phyloP scores from a whole-genome alignment of 2,329 filamentous ascomycete species.

The Colletotrichum truncatum region DNA sequence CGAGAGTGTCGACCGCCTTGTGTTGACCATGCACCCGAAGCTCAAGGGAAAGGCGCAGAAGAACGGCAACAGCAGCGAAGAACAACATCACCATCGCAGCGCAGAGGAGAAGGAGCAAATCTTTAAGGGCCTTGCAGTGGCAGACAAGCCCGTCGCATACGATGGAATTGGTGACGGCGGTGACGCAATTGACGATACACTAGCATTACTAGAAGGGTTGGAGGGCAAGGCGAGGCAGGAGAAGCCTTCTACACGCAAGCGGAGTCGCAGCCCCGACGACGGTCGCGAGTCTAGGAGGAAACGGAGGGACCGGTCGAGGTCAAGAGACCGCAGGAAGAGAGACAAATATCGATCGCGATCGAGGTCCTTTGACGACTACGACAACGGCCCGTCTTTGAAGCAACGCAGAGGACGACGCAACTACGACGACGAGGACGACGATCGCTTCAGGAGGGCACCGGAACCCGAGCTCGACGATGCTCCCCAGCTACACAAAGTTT shows the following conservation, averaged over 20 bases:
- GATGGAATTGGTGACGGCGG: slow-evolving; percentile 48
- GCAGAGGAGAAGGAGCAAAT: slow-evolving; percentile 80
- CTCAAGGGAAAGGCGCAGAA: slow-evolving; percentile 69
- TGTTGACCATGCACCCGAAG: slow-evolving; percentile 90
- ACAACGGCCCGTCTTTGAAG: slow-evolving; percentile 43
- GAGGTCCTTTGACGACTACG: slow-evolving; percentile 57
- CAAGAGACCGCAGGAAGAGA: slow-evolving; percentile 49
- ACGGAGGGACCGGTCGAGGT: slow-evolving; percentile 50
- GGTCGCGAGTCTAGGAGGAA: slow-evolving; percentile 53
- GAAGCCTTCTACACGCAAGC: slow-evolving; percentile 58
- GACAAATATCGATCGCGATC: slow-evolving; percentile 47
- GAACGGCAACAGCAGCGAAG: slow-evolving; percentile 47
- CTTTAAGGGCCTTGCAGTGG: slow-evolving; percentile 90
- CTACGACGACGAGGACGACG: slow-evolving; percentile 56
- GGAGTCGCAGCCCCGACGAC: slow-evolving; percentile 67
- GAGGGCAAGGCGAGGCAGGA: slow-evolving; percentile 69
- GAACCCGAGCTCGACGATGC: slow-evolving; percentile 81
- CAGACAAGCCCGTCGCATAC: slow-evolving; percentile 70
- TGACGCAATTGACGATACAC: slow-evolving; percentile 89
- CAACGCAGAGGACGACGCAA: slow-evolving; percentile 45
- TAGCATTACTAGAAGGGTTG: slow-evolving; percentile 88
- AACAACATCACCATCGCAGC: slow-evolving; percentile 48
- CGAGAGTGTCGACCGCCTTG: slow-evolving; percentile 89
- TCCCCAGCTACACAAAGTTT: slow-evolving; percentile 86
- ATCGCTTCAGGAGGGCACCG: slow-evolving; percentile 73